Percentiles rank a stretch among this genome's conserved stretches.
These are phyloP conservation scores for Globisporangium ultimum DNA, from an alignment of 352 stramenopile genomes.

Conservation along the genomic window DNA sequence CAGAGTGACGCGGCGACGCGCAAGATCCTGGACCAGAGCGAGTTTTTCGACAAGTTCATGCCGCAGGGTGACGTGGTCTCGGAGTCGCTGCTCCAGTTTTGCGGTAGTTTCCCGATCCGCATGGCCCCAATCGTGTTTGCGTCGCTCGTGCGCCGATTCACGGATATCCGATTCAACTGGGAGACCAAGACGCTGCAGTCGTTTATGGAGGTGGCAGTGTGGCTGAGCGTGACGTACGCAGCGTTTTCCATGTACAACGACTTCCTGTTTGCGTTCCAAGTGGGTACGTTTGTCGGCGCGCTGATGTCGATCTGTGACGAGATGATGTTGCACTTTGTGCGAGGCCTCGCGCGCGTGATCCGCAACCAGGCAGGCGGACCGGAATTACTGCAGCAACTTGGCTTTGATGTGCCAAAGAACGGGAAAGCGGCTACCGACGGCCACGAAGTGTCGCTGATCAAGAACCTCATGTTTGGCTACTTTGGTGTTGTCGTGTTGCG, in stretches of 20 bases:
- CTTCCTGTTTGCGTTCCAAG: conserved; percentile 52
- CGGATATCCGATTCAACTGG: conserved; percentile 76
- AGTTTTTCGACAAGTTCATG: conserved; percentile 59
- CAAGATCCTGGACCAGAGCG: conserved; percentile 45
- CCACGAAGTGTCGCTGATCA: conserved; percentile 67
- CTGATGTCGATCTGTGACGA: conserved; percentile 83
- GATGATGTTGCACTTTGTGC: conserved; percentile 66
- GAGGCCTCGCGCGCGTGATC: conserved; percentile 57
- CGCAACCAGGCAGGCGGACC: conserved; percentile 62
- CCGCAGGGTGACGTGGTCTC: conserved; percentile 36
- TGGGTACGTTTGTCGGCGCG: conserved; percentile 70
- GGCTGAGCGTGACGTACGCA: conserved; percentile 63
- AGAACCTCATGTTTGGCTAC: conserved; percentile 78
- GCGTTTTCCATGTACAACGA: conserved; percentile 60
- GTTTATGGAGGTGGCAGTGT: conserved; percentile 76
- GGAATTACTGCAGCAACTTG: conserved; percentile 50
- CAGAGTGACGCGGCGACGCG: conserved; percentile 24
- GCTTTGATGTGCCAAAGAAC: conserved; percentile 72
- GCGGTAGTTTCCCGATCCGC: conserved; percentile 55
- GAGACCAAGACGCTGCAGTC: conserved; percentile 79
- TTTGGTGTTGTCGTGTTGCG: conserved; percentile 61
- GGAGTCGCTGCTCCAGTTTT: conserved; percentile 55
- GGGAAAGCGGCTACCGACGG: conserved; percentile 64
- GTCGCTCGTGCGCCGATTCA: conserved; percentile 66
- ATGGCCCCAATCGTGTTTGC: conserved; percentile 37